Evolutionary conservation across 176 grass and related monocot genomes (phyloP), one percentile per base, ranked within the genome.

Genomic region (Avena atlantica): DNA sequence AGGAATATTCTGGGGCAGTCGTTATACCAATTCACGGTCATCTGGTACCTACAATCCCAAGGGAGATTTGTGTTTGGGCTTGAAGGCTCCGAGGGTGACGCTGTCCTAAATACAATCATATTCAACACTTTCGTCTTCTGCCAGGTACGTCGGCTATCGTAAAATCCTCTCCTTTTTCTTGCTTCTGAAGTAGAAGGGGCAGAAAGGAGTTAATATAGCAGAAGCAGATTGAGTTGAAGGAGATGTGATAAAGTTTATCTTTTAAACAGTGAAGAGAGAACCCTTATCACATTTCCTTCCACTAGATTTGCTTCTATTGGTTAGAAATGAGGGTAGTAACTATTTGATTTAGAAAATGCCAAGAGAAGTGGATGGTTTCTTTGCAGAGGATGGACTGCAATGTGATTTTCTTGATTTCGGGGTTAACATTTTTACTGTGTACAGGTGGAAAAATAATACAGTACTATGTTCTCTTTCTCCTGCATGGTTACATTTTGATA

Each of bases 51-150:
- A 25, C 96, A 98, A 87, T 90, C 74, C 17, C 85, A 91, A 83
- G 96, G 96, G 68, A 89, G 92, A 84, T 50, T 62, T 50, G 10
- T 98, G 48, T 95, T 98, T 79, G 74, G 87, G 5, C 89, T 95
- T 80, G 90, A 92, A 50, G 93, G 84, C 73, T 70, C 90, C 17
- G 67, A 84, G 36, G 37, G 87, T 50, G 76, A 90, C 78, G 86
- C 89, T 81, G 87, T 80, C 67, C 83, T 96, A 48, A 98, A 98
- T 78, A 98, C 96, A 42, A 91, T 98, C 75, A 92, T 92, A 62
- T 98, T 98, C 86, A 98, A 96, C 85, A 93, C 91, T 16, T 98
- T 98, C 3, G 96, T 98, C 31, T 98, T 98, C 89, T 98, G 92
- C 86, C 96, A 96, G 92, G 96, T 98, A 89, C 84, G 44, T 71